phyloP scores from a whole-genome alignment of 2,329 filamentous ascomycete species.

The Fusarium acutatum region DNA sequence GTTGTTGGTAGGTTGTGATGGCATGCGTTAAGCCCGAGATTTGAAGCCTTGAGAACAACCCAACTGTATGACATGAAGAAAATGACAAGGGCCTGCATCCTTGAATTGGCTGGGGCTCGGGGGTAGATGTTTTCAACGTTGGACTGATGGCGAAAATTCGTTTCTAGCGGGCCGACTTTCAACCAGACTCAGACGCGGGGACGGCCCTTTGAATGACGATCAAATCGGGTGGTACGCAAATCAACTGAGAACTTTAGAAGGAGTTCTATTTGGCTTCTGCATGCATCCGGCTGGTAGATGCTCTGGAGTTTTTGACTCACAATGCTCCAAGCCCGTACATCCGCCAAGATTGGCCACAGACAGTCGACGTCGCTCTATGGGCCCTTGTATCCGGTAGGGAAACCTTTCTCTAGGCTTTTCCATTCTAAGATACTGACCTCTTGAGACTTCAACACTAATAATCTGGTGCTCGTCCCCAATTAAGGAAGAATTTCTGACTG shows the following conservation, averaged over 20 bases:
- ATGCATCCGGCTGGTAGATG: not conserved
- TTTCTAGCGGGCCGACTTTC: not conserved
- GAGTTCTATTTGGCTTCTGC: not conserved
- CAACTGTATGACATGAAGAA: not conserved
- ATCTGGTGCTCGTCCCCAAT: not conserved
- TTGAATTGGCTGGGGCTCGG: too few species aligned
- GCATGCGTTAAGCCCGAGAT: not conserved
- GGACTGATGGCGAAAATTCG: not conserved
- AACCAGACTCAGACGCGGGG: not conserved
- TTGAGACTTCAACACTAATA: not conserved
- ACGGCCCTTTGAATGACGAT: not conserved
- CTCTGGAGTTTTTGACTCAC: not conserved
- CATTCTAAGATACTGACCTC: not conserved
- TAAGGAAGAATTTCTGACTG: not conserved
- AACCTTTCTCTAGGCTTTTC: not conserved
- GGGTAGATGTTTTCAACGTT: not conserved
- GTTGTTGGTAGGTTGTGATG: not conserved
- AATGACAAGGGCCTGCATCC: too few species aligned
- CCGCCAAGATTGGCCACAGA: not conserved
- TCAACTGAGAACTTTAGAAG: not conserved
- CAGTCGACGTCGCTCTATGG: not conserved
- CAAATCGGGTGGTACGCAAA: not conserved
- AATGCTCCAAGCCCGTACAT: not conserved
- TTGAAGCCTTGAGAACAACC: not conserved
- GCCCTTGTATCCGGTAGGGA: not conserved